A percentile compares a stretch with the other conserved stretches of the same genome.
phyloP scores from a whole-genome alignment of 208 protist genomes.

The Blechomonas ayalai region DNA sequence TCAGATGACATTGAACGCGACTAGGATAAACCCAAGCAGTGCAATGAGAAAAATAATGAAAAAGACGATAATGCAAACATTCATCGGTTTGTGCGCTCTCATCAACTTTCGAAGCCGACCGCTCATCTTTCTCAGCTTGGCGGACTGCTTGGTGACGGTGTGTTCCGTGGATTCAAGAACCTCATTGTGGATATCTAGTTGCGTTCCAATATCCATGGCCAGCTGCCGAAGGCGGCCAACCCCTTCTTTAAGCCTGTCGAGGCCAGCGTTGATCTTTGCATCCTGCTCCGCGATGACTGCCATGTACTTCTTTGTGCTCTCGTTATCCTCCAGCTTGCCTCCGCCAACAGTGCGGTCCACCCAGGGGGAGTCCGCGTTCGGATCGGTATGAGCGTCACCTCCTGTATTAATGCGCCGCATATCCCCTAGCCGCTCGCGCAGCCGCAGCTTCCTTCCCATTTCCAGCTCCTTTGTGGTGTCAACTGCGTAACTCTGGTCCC shows the following conservation, averaged over 20 bases:
- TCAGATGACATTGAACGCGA: constrained; percentile 66
- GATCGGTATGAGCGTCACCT: constrained; percentile 10
- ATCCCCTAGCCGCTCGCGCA: constrained; percentile 41
- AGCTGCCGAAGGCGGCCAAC: constrained; percentile 42
- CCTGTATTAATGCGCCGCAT: constrained; percentile 19
- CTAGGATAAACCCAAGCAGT: constrained; percentile 54
- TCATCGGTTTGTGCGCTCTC: constrained; percentile 55
- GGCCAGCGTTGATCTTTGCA: constrained; percentile 52
- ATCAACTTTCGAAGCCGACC: constrained; percentile 42
- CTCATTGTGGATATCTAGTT: constrained; percentile 66
- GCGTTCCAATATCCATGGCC: constrained; percentile 43
- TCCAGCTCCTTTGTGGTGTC: constrained; percentile 30
- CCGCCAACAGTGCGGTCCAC: constrained; percentile 49
- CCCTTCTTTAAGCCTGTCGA: constrained; percentile 51
- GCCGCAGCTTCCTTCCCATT: constrained; percentile 37
- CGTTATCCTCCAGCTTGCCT: constrained; percentile 50
- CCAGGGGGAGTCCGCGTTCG: constrained; percentile 19
- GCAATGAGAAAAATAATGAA: constrained; percentile 49
- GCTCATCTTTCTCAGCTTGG: constrained; percentile 41
- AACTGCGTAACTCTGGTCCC: constrained; percentile 16
- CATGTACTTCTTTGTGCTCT: constrained; percentile 53
- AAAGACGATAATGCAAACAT: constrained; percentile 53
- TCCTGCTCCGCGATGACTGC: constrained; percentile 47
- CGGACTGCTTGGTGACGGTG: constrained; percentile 38
- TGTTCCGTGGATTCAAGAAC: constrained; percentile 58